These are phyloP conservation scores for Avena sativa DNA, from an alignment of 176 grass and related monocot species.

Conservation along the genomic window DNA sequence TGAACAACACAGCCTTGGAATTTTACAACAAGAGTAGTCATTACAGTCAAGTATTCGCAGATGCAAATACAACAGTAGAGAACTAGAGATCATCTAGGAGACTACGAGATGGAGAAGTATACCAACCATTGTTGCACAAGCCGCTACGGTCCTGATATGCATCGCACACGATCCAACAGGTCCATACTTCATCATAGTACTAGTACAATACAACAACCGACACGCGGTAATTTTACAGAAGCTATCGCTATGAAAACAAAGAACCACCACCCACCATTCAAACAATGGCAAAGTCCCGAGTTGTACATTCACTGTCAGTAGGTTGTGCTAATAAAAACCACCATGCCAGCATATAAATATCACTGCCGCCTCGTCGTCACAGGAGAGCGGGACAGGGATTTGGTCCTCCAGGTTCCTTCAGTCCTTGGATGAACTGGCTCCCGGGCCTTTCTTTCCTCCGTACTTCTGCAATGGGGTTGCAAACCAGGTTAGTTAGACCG, in stretches of 20 bases:
- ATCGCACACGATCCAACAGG: not conserved
- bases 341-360: slow-evolving; percentile 13
- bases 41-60: too few relatives aligned
- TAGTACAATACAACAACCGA: slow-evolving; percentile 27
- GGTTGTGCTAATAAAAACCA: slow-evolving; percentile 41
- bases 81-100: not conserved
- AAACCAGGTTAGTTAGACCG: too few relatives aligned
- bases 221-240: slow-evolving; percentile 39
- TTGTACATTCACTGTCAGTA: slow-evolving; percentile 50
- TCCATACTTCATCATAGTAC: not conserved
- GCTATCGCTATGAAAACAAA: slow-evolving; percentile 26
- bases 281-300: slow-evolving; percentile 26
- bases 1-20: not conserved
- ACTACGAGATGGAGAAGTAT: not conserved
- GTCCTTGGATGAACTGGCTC: slow-evolving; percentile 59
- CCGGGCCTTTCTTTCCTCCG: slow-evolving; percentile 62
- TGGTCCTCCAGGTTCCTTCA: slow-evolving; percentile 25
- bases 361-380: not conserved
- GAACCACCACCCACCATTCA: slow-evolving; percentile 28
- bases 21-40: not conserved
- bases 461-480: slow-evolving; percentile 60
- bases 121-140: not conserved
- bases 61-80: not conserved
- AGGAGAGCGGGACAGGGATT: not conserved
- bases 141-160: not conserved